Evolutionary conservation across 768 basidiomycete genomes (phyloP), one percentile per base, ranked within the genome.

Genomic region (Tremella yokohamensis): DNA sequence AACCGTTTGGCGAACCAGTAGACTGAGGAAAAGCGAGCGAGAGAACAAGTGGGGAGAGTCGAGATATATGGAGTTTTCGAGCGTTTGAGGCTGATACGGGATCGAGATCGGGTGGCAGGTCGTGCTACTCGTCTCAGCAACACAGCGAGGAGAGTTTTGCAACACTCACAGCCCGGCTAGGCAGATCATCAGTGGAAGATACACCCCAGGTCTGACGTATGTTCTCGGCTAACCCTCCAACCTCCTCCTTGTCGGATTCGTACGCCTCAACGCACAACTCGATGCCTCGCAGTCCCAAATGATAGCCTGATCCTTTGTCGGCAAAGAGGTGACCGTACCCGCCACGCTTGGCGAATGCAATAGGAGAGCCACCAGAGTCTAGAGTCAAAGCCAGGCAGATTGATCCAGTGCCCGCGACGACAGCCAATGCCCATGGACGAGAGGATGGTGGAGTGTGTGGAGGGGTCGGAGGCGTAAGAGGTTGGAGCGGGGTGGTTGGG

Each of bases 361-460:
- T 13, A 4, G 37, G 16, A 9, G 39, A n/a, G 3, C 25, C 38
- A 20, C 13, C 22, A 8, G 8, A 6, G 49, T 50, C 49, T 8
- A 20, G 16, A n/a, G 19, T 29, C 37, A 54, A 39, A 3, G 25
- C 85, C 9, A 54, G 9, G 42, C 84, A 81, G 68, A 84, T 87
- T 15, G 85, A 84, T 2, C 90, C 90, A 0, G 90, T 92, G n/a
- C 90, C 90, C 1, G 81, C 85, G 58, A 91, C 85, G 52, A 84
- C 85, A 3, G 84, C 82, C 26, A 90, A 80, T 11, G 85, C 87
- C 56, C 56, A 57, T 16, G 42, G 18, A 2, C 29, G 29, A 11
- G 29, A 34, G 29, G 29, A 34, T 6, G 29, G 29, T 34, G 29
- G 29, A 6, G 29, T 34, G 11, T 34, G 29, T 34, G 29, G 29